phyloP scores from a whole-genome alignment of 2,329 filamentous ascomycete species.

The Pestalotiopsis fici region DNA sequence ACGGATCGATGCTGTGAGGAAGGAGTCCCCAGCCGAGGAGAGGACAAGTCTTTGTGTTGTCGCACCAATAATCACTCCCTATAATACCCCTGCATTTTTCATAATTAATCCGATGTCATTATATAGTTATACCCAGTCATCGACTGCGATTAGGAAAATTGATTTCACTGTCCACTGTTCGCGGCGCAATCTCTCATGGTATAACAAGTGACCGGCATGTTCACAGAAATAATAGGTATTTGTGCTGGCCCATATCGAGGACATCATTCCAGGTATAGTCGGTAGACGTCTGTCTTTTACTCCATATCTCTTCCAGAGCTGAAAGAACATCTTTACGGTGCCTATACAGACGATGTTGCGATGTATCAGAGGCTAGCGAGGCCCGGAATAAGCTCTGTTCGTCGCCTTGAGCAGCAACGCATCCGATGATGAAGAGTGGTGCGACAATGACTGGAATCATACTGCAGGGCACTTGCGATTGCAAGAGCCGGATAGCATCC shows the following conservation, averaged over 20 bases:
- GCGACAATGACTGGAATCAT: conserved; percentile 2
- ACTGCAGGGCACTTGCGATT: background rate
- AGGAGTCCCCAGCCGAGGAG: background rate
- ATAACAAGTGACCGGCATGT: background rate
- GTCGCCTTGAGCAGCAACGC: background rate
- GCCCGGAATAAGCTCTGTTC: background rate
- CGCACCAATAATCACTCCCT: background rate
- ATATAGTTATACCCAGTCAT: background rate
- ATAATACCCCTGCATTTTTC: background rate
- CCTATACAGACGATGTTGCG: background rate
- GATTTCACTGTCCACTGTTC: background rate
- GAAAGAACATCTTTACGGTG: conserved; percentile 1
- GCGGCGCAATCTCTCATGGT: background rate
- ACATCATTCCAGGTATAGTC: conserved; percentile 6
- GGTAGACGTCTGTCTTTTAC: background rate
- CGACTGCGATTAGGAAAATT: background rate
- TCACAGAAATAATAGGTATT: background rate
- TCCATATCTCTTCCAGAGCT: conserved; percentile 7
- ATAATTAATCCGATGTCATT: background rate
- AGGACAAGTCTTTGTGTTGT: background rate
- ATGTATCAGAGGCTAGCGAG: background rate
- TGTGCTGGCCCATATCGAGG: background rate
- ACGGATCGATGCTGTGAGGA: conserved; percentile 17
- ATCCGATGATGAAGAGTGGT: conserved; percentile 8
- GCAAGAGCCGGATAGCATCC: background rate